A percentile compares a stretch with the other conserved stretches of the same genome.
Conservation (phyloP, 208 protist genomes). For the Leptomonas pyrrhocoris region DNA sequence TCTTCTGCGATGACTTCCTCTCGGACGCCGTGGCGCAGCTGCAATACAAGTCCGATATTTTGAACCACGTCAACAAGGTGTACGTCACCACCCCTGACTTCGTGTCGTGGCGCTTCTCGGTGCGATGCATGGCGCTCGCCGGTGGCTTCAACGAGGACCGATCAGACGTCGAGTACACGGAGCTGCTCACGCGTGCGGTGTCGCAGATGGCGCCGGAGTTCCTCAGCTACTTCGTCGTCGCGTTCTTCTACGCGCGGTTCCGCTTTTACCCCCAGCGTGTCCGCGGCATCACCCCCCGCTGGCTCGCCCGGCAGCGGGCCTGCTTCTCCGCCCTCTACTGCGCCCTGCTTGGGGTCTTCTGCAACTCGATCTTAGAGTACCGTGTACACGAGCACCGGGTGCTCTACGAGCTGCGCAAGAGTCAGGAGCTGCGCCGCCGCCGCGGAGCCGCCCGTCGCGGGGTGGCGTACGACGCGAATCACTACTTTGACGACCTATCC, state of each 20-base stretch:
- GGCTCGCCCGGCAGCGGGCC: conserved; percentile 80
- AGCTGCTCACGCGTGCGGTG: conserved; percentile 68
- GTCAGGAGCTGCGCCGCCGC: conserved; percentile 75
- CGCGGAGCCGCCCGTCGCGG: conserved; percentile 58
- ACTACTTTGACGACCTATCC: conserved; percentile 80
- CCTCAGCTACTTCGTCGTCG: conserved; percentile 71
- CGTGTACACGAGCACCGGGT: conserved; percentile 77
- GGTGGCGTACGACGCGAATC: conserved; percentile 63
- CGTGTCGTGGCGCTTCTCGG: conserved; percentile 88
- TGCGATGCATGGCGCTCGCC: conserved; percentile 87
- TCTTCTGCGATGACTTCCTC: conserved; percentile 87
- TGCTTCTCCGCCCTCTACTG: conserved; percentile 75
- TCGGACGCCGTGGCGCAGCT: conserved; percentile 85
- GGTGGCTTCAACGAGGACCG: conserved; percentile 89
- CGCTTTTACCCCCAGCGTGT: conserved; percentile 81
- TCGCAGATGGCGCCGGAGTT: conserved; percentile 82
- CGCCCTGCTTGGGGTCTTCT: conserved; percentile 70
- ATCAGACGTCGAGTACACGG: conserved; percentile 86
- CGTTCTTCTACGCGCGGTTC: conserved; percentile 83
- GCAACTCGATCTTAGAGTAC: conserved; percentile 79
- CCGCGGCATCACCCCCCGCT: conserved; percentile 77
- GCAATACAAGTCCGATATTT: conserved; percentile 90
- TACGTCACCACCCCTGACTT: conserved; percentile 87
- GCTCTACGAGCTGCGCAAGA: conserved; percentile 79
- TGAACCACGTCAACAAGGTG: conserved; percentile 89